Percentiles rank a stretch among this genome's conserved stretches.
phyloP scores from a whole-genome alignment of 257 asterid genomes.

The Nicotiana benthamiana region DNA sequence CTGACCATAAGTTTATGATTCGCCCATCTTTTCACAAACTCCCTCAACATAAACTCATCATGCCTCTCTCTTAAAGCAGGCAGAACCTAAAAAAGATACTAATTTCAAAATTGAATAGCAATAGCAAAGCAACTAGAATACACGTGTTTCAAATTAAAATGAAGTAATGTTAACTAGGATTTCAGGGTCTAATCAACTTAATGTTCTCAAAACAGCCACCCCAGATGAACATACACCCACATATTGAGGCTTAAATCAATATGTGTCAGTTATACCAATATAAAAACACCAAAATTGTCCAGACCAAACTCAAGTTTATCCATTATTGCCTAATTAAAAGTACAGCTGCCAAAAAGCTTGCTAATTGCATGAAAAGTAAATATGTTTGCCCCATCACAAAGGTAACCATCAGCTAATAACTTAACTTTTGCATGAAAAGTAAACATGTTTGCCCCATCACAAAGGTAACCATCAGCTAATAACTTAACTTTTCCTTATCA shows the following conservation, averaged over 20 bases:
- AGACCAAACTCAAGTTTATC: neutral
- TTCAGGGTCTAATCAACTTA: neutral
- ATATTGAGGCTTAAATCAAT: neutral
- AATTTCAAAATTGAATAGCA: neutral
- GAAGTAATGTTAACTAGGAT: neutral
- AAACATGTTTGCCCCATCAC: neutral
- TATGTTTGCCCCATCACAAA: neutral
- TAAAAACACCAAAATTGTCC: neutral
- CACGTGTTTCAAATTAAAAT: neutral
- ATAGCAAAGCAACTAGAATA: neutral
- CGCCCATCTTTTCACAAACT: constrained; percentile 40
- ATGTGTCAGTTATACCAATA: neutral
- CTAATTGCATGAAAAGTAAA: neutral
- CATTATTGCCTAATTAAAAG: neutral
- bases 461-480: neutral
- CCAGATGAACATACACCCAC: neutral
- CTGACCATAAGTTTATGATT: constrained; percentile 43
- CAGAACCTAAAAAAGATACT: constrained; percentile 25
- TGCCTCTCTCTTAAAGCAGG: constrained; percentile 40
- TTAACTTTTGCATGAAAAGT: too few relatives aligned
- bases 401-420: neutral
- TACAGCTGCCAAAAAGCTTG: neutral
- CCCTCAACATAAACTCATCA: constrained; percentile 45
- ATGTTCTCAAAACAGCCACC: neutral
- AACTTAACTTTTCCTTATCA: too few relatives aligned